Evolutionary conservation across 495 filamentous ascomycete species (phyloP).

Genomic region (Endocarpon pusillum): DNA sequence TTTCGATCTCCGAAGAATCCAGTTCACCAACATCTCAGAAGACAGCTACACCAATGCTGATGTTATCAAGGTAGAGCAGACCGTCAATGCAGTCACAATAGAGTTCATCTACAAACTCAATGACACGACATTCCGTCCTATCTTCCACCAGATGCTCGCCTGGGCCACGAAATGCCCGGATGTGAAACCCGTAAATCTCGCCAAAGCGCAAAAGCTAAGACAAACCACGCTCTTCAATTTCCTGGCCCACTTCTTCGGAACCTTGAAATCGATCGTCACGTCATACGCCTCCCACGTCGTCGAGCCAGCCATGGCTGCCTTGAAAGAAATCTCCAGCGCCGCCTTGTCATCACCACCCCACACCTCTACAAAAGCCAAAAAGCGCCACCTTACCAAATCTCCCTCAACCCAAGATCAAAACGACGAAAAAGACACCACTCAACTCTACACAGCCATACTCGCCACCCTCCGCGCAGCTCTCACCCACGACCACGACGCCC

Average conservation of each 20-base stretch:
- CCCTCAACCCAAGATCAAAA: conserved; percentile 15
- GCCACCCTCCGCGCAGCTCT: background rate
- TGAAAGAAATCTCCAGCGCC: conserved; percentile 34
- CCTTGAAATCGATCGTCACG: conserved; percentile 68
- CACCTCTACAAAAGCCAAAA: conserved; percentile 55
- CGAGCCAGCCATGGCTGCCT: conserved; percentile 48
- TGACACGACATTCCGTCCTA: conserved; percentile 86
- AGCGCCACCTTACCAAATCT: conserved; percentile 41
- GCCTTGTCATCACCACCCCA: conserved; percentile 47
- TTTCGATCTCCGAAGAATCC: conserved; percentile 53
- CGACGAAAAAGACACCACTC: background rate
- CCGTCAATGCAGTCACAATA: conserved; percentile 48
- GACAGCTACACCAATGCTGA: conserved; percentile 29
- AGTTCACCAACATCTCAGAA: conserved; percentile 18
- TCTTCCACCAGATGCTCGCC: conserved; percentile 67
- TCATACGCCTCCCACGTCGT: conserved; percentile 75
- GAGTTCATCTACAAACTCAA: conserved; percentile 94
- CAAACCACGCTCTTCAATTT: conserved; percentile 63
- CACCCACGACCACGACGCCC: conserved; percentile 34
- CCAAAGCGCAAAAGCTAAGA: conserved; percentile 33
- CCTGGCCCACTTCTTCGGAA: conserved; percentile 57
- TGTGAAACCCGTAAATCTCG: conserved; percentile 48
- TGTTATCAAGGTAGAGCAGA: conserved; percentile 45
- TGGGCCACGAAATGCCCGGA: conserved; percentile 45
- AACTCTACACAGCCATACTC: background rate